A percentile compares a stretch with the other conserved stretches of the same genome.
Conservation (phyloP, 2,329 filamentous ascomycete species). For the Talaromyces sp. region DNA sequence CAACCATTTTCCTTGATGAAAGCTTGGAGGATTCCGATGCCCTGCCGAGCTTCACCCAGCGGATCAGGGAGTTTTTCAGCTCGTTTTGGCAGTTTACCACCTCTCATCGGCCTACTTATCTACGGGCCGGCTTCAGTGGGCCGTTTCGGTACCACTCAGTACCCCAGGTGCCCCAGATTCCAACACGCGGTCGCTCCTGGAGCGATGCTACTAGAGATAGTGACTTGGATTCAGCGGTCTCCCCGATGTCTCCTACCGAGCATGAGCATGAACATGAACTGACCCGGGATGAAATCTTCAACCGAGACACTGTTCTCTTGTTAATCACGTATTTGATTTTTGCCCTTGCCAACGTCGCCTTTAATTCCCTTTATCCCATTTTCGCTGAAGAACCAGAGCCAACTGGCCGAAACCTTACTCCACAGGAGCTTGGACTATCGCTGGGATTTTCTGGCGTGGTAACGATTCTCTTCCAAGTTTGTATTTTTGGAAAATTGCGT, state of each 20-base stretch:
- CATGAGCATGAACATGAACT: slow-evolving; percentile 45
- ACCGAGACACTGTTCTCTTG: slow-evolving; percentile 75
- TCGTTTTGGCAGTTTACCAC: slow-evolving; percentile 68
- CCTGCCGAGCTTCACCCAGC: slow-evolving; percentile 56
- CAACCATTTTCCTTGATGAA: slow-evolving; percentile 81
- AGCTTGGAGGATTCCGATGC: slow-evolving; percentile 66
- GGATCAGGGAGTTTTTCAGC: slow-evolving; percentile 57
- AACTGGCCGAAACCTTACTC: slow-evolving; percentile 69
- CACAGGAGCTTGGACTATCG: slow-evolving; percentile 77
- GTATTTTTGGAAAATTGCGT: slow-evolving; percentile 74
- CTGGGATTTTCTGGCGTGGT: slow-evolving; percentile 78
- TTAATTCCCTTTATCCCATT: slow-evolving; percentile 91
- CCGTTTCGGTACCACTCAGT: slow-evolving; percentile 20
- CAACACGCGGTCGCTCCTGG: neutral
- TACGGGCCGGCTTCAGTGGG: slow-evolving; percentile 34
- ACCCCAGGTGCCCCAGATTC: neutral
- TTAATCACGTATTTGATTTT: slow-evolving; percentile 87
- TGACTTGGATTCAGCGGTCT: slow-evolving; percentile 42
- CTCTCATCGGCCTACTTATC: slow-evolving; percentile 55
- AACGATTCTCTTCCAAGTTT: slow-evolving; percentile 86
- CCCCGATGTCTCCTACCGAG: slow-evolving; percentile 32
- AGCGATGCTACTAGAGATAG: slow-evolving; percentile 35
- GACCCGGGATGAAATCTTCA: slow-evolving; percentile 60
- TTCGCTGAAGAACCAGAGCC: slow-evolving; percentile 75
- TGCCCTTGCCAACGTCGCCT: slow-evolving; percentile 88